Conservation (phyloP, 2,329 filamentous ascomycete genomes). For the Xylaria sp. region DNA sequence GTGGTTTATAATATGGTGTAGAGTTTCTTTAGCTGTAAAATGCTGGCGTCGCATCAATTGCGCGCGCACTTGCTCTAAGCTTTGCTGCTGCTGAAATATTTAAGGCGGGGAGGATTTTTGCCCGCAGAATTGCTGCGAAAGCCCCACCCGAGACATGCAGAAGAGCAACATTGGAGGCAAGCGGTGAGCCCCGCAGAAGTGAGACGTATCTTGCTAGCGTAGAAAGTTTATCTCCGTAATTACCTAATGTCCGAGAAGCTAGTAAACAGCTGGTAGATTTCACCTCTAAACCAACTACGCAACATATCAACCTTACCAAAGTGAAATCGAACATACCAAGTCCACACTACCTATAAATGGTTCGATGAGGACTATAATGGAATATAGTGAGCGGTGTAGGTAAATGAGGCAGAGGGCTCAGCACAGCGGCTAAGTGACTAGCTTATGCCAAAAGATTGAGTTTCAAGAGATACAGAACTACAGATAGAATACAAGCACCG, state of each 20-base stretch:
- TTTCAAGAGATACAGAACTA: too few relatives aligned
- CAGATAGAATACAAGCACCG: too few relatives aligned
- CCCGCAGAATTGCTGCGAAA: conserved; percentile 43
- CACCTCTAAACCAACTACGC: too few relatives aligned
- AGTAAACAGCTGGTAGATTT: neutral
- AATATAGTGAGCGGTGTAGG: too few relatives aligned
- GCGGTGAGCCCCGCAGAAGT: conserved; percentile 20
- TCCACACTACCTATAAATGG: too few relatives aligned
- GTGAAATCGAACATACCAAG: too few relatives aligned
- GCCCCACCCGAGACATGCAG: neutral
- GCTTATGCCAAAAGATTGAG: too few relatives aligned
- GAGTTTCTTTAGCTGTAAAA: neutral
- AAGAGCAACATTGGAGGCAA: neutral
- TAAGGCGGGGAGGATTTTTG: conserved; percentile 37
- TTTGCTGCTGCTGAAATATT: conserved; percentile 44
- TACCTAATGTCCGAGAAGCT: neutral
- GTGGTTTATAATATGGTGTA: neutral
- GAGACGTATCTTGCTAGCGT: neutral
- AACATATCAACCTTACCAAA: too few relatives aligned
- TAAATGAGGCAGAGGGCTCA: too few relatives aligned
- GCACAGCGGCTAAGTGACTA: too few relatives aligned
- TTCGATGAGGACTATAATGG: too few relatives aligned
- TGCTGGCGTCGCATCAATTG: conserved; percentile 25
- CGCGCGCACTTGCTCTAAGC: conserved; percentile 10
- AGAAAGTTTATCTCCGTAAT: neutral